Base-by-base conservation (phyloP, 2,329 filamentous ascomycete genomes). In the Aspergillus awamori region DNA sequence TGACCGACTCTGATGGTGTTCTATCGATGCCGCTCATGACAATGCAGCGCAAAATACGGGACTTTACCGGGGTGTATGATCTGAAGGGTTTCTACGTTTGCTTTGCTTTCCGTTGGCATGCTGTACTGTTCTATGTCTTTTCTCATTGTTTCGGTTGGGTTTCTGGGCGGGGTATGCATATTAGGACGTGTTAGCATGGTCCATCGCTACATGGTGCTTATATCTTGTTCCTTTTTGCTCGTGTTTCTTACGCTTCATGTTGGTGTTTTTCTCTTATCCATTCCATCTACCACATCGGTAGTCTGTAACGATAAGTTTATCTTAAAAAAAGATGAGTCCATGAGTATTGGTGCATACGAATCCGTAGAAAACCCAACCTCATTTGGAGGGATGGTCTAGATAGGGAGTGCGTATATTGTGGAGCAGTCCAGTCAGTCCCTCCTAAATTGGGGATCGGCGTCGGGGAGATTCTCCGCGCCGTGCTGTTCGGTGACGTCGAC, bases 291-390 rank as follows among this genome's bases (percentile, higher is more conserved):
- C 39, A 56, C 58, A 62, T 53, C 63, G 56, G 70, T 67, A 65
- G 68, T 62, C 63, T 76, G 74, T 75, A 74, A 74, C 71, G 72
- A 76, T 74, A 74, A 71, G 69, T 41, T 13, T 28, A 47, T 39
- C 66, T 73, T 72, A 72, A 75, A 36, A 76, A 75, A 74, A 39
- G 53, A 60, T 58, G 60, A 62, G 57, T 57, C 61, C 60, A 66
- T 61, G 62, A 57, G 63, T 58, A 60, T 49, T 39, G 60, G 45
- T 61, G 41, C 58, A 15, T 51, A 7, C 15, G 13, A 51, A 24
- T 24, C 11, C 20, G 45, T 36, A 57, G 33, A 24, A 8, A 47
- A 30, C 4, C 24, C 10, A 10, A 13, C 7, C 28, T 56, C 56
- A 61, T 59, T 57, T 52, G 48, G 57, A 58, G 28, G 7, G 24